Base-by-base conservation (phyloP, 352 stramenopile genomes). In the Phytophthora pistaciae region DNA sequence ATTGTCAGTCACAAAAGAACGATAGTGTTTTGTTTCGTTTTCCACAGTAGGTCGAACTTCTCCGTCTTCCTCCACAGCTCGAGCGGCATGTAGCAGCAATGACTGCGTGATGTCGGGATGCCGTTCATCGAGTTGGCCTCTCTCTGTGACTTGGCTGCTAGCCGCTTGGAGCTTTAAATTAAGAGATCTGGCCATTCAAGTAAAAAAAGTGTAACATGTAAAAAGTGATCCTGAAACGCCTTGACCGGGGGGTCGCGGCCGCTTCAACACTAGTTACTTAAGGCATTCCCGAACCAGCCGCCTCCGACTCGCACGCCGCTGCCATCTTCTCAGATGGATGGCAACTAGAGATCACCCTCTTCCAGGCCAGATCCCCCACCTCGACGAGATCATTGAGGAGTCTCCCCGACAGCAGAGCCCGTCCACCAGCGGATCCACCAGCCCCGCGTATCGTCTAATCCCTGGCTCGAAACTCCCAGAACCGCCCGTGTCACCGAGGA, bases 251-350 rank as follows among this genome's bases (percentile, higher is more conserved):
- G 38, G 29, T 44, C 38, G 38, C 38, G 38, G 38, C 38, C 38
- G 14, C 38, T n/a, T 44, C 11, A 14, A n/a, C 29, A 33, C 29
- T 33, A 33, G 7, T 33, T 33, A 33, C 29, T 33, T 23, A 21
- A 42, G 55, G 13, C 49, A 62, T 46, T 70, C 18, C 23, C 16
- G 20, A 72, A 66, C 27, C 20, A 54, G 11, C 38, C 42, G 52
- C 53, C 27, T 63, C 29, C 64, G 13, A 31, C 14, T 60, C 33
- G 60, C 36, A 38, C 44, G 5, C 27, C 36, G 25, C 23, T 64
- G 60, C 48, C 58, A 73, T 68, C 53, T 68, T 63, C 60, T 73
- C 59, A 74, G 66, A 69, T 74, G 66, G 66, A 74, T 74, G 66
- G 66, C 60, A 74, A 74, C 66, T 74, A 69, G 61, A 70, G 66